Percentiles rank a stretch among this genome's conserved stretches.
Conservation (phyloP, 1,284 basidiomycete species). For the Boletus hoseneyae region DNA sequence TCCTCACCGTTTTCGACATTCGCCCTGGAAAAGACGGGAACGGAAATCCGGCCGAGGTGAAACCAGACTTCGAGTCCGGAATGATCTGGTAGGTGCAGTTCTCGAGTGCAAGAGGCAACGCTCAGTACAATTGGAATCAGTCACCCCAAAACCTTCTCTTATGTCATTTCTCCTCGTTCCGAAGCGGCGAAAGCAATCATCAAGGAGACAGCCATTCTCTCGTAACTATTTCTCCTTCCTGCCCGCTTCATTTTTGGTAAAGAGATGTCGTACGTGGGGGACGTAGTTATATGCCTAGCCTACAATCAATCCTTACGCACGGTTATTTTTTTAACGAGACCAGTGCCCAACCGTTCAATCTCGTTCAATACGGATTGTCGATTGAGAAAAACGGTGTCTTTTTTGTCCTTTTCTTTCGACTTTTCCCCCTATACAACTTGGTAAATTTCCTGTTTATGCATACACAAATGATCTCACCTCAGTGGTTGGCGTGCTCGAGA, state of each 20-base stretch:
- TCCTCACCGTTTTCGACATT: constrained; percentile 45
- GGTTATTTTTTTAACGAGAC: constrained; percentile 57
- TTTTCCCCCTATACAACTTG: constrained; percentile 32
- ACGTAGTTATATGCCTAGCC: neutral
- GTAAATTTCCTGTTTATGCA: constrained; percentile 8
- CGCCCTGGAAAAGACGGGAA: constrained; percentile 35
- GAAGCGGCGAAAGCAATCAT: constrained; percentile 27
- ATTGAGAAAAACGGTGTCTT: constrained; percentile 69
- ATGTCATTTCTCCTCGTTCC: constrained; percentile 33
- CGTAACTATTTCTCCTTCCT: constrained; percentile 4
- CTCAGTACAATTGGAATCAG: constrained; percentile 14
- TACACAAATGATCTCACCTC: constrained; percentile 31
- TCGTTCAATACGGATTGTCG: constrained; percentile 69
- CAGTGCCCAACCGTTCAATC: constrained; percentile 75
- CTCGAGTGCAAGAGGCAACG: neutral
- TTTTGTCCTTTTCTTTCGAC: constrained; percentile 56
- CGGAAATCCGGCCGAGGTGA: constrained; percentile 32
- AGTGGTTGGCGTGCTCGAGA: constrained; percentile 57
- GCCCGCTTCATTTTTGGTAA: neutral
- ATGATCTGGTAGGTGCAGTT: constrained; percentile 40
- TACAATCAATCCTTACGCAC: constrained; percentile 26
- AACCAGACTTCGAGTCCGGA: constrained; percentile 41
- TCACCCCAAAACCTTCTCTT: constrained; percentile 31
- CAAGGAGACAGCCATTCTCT: constrained; percentile 28
- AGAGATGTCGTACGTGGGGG: neutral